phyloP scores from a whole-genome alignment of 345 rosid species.

The Carallia brachiata region DNA sequence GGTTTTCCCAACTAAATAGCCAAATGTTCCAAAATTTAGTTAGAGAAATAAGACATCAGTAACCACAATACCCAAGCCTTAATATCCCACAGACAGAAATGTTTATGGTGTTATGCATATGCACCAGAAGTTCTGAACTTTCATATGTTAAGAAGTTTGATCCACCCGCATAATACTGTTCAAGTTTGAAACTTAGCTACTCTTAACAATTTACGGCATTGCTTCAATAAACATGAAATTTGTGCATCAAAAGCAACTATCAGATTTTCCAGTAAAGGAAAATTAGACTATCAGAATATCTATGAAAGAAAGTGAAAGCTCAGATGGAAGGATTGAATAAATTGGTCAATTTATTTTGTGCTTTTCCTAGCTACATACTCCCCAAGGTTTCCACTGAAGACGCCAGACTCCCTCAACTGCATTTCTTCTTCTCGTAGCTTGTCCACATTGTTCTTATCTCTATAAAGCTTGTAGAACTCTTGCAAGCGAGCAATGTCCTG shows the following conservation, averaged over 20 bases:
- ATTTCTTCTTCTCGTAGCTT: slow-evolving; percentile 74
- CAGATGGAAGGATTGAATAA: background rate
- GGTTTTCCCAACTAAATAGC: background rate
- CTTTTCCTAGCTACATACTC: slow-evolving; percentile 54
- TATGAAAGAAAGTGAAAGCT: background rate
- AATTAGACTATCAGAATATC: background rate
- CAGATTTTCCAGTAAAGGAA: background rate
- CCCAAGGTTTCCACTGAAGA: slow-evolving; percentile 56
- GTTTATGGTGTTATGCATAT: too few relatives aligned
- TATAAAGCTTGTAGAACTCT: slow-evolving; percentile 78
- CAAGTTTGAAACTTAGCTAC: too few relatives aligned
- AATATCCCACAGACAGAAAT: too few relatives aligned
- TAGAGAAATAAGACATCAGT: too few relatives aligned
- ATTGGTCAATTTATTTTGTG: background rate
- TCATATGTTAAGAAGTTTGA: too few relatives aligned
- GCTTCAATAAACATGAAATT: too few relatives aligned
- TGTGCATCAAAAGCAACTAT: too few relatives aligned
- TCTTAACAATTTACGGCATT: too few relatives aligned
- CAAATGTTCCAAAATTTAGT: background rate
- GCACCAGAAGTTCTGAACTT: too few relatives aligned
- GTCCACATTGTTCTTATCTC: slow-evolving; percentile 79
- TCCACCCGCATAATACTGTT: too few relatives aligned
- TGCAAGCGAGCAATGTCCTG: slow-evolving; percentile 73
- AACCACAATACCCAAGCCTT: too few relatives aligned
- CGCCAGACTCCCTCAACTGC: slow-evolving; percentile 75